phyloP scores from a whole-genome alignment of 306 rosid species.

The Senna tora region DNA sequence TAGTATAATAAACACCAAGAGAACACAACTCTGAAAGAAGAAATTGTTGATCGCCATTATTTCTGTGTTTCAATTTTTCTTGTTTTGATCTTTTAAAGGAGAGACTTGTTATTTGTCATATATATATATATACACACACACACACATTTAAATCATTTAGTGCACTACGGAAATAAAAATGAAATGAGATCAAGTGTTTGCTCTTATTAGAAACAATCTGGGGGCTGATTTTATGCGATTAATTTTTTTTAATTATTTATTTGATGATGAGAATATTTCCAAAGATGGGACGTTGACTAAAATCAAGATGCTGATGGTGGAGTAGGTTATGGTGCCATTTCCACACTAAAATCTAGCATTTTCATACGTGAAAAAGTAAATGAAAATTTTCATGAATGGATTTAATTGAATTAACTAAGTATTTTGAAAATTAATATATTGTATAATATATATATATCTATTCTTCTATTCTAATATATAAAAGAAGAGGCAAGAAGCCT shows the following conservation, averaged over 20 bases:
- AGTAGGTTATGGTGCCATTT: background rate
- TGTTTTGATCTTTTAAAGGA: background rate
- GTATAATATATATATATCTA: no score
- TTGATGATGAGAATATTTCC: background rate
- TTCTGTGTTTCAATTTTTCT: background rate
- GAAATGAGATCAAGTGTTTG: background rate
- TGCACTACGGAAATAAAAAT: background rate
- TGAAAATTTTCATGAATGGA: background rate
- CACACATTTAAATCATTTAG: background rate
- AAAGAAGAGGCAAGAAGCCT: no score
- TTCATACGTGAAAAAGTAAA: background rate
- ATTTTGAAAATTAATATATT: no score
- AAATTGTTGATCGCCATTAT: background rate
- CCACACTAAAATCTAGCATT: background rate
- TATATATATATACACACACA: no score
- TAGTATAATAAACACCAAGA: conserved; percentile 12
- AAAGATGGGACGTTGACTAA: background rate
- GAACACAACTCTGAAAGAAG: background rate
- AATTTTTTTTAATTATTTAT: background rate
- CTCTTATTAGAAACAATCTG: background rate
- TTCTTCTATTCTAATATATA: no score
- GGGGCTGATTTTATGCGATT: background rate
- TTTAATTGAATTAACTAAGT: background rate
- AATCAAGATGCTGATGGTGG: background rate
- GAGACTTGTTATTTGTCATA: background rate